Conservation (phyloP, 768 basidiomycete species). For the Lanmaoa rubissima region DNA sequence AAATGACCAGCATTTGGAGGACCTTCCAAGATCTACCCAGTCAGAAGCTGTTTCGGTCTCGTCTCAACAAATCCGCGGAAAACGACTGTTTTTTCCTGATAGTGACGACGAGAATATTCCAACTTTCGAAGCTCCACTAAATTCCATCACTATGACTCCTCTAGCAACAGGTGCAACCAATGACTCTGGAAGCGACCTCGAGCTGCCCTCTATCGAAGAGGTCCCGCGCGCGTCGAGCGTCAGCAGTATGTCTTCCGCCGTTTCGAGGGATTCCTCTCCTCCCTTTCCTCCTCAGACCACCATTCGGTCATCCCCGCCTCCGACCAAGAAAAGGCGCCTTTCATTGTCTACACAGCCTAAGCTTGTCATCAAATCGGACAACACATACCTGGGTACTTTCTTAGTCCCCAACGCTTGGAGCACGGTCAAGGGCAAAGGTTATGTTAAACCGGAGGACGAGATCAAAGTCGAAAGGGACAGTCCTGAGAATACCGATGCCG, state of each 20-base stretch:
- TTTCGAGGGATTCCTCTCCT: conserved; percentile 30
- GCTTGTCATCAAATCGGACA: conserved; percentile 23
- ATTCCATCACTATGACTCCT: conserved; percentile 13
- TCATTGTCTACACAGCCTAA: conserved; percentile 27
- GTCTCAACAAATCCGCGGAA: conserved; percentile 21
- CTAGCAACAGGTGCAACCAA: conserved; percentile 36
- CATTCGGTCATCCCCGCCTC: conserved; percentile 28
- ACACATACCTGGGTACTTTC: conserved; percentile 62
- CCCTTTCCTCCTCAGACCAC: conserved; percentile 12
- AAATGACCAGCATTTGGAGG: conserved; percentile 7
- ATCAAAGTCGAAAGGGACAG: conserved; percentile 57
- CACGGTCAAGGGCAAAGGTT: conserved; percentile 70
- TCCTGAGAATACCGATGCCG: conserved; percentile 29
- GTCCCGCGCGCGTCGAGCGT: conserved; percentile 41
- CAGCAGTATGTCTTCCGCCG: conserved; percentile 36
- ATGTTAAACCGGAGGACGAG: conserved; percentile 62
- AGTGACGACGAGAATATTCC: conserved; percentile 44
- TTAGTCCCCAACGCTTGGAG: conserved; percentile 76
- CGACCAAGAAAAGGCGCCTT: conserved; percentile 54
- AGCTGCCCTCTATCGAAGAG: conserved; percentile 33
- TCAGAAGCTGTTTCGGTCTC: conserved; percentile 1
- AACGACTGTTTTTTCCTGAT: conserved; percentile 41
- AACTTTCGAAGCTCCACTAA: conserved; percentile 6
- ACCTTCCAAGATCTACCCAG: not conserved
- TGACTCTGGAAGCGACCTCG: conserved; percentile 34